Evolutionary conservation across 495 filamentous ascomycete species (phyloP), one percentile per base, ranked within the genome.

Genomic region (Aspergillus egyptiacus): DNA sequence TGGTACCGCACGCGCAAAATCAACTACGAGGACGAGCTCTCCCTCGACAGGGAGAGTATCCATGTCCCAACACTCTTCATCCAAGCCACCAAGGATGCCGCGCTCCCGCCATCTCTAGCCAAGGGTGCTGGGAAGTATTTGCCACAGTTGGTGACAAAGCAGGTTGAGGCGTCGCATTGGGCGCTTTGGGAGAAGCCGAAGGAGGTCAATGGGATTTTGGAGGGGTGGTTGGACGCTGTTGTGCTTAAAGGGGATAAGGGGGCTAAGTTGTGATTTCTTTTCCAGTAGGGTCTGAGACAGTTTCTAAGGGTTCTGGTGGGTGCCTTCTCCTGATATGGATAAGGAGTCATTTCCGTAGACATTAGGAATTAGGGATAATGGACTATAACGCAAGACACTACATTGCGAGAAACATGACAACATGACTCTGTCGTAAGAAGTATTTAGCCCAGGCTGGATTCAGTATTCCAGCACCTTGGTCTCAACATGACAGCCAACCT

Each of bases 1-100:
- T 96, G 90, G 89, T 96, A 97, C 64, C 77, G 85, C 13, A 85
- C 80, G 2, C 63, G 72, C 1, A 59, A 80, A 61, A 62, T 84
- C 44, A 96, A 96, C 61, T 85, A 73, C 59, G 72, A 86, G 8
- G 87, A 95, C 42, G 91, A 96, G 55, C 59, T 76, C 33, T 67
- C 63, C 59, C 76, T 75, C 52, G 63, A 68, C 4, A 55, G 46
- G n/a, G 52, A 51, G 42, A 75, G 59, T 22, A 77, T 95, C 51
- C 70, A 77, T 14, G 68, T 82, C 37, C 91, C 91, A 9, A 71
- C 80, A 8, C 72, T 96, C 51, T 85, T 90, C 57, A 74, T 98
- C 41, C 73, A 76, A 49, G 90, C 86, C 0, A 73, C 70, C n/a
- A 73, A 74, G 28, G 89, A 96, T 54, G 59, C 28, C 5, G 84